These are phyloP conservation scores for Apiospora kogelbergensis DNA, from an alignment of 2,329 filamentous ascomycete species.

Conservation along the genomic window DNA sequence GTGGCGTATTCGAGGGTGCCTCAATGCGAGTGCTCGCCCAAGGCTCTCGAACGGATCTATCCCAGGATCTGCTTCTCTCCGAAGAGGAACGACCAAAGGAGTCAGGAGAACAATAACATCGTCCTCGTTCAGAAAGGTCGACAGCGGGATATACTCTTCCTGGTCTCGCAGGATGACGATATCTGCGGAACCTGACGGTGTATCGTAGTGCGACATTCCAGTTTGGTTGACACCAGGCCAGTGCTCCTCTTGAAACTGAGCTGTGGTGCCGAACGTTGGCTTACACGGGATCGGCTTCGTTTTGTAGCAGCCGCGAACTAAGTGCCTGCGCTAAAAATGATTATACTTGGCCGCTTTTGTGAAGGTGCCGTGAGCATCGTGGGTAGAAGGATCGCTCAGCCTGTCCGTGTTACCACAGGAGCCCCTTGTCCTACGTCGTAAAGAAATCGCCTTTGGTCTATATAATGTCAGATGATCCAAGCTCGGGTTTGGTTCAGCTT, in stretches of 20 bases:
- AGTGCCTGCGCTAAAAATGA: not conserved
- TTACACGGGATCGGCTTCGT: not conserved
- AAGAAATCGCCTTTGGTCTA: not conserved
- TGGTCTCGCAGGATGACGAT: slow-evolving; percentile 2
- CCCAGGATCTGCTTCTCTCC: slow-evolving; percentile 38
- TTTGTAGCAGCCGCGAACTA: not conserved
- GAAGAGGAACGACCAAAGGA: slow-evolving; percentile 51
- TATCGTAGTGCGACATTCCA: slow-evolving; percentile 6
- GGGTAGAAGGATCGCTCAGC: not conserved
- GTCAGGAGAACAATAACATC: slow-evolving; percentile 63
- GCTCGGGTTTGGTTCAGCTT: not conserved
- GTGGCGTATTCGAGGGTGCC: slow-evolving; percentile 65
- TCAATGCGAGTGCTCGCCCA: slow-evolving; percentile 60
- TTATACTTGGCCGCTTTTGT: not conserved
- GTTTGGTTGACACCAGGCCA: not conserved
- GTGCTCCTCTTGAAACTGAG: not conserved
- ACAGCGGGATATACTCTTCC: slow-evolving; percentile 43
- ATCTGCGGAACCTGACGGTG: not conserved
- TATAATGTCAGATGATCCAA: not conserved
- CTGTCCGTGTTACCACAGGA: not conserved
- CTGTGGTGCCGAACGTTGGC: not conserved
- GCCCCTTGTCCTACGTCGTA: not conserved
- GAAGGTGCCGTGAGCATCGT: not conserved
- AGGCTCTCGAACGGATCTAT: slow-evolving; percentile 73
- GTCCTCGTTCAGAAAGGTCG: slow-evolving; percentile 43